Conservation (phyloP, 345 rosid genomes). For the Syzygium aqueum region DNA sequence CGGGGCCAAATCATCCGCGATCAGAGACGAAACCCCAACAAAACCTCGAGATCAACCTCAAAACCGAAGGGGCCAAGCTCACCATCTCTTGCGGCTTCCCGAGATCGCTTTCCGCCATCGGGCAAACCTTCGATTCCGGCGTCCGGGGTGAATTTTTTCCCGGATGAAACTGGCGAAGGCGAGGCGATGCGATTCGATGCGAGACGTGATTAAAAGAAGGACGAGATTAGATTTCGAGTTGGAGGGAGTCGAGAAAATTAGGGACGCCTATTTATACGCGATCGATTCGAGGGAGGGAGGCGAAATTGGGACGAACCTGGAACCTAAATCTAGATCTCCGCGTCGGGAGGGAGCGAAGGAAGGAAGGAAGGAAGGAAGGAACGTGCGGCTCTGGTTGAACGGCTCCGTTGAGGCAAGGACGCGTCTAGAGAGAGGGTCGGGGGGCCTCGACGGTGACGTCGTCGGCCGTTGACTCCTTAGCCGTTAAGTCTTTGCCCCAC, state of each 20-base stretch:
- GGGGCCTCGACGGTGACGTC: not conserved
- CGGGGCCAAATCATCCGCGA: not conserved
- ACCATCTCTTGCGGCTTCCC: slow-evolving; percentile 13
- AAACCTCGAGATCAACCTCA: not conserved
- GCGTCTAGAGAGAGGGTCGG: not conserved
- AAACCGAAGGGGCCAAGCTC: not conserved
- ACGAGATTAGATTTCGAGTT: too few species aligned
- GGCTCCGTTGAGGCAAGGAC: not conserved
- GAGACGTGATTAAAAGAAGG: too few species aligned
- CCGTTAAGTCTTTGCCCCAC: not conserved
- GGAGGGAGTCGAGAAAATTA: too few species aligned
- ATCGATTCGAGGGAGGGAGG: too few species aligned
- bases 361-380: not conserved
- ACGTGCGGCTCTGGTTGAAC: not conserved
- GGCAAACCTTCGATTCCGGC: not conserved
- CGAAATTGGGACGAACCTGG: not conserved
- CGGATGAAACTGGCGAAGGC: too few species aligned
- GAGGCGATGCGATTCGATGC: too few species aligned
- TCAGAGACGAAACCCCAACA: not conserved
- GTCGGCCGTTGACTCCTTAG: not conserved
- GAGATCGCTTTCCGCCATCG: slow-evolving; percentile 16
- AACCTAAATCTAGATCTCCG: not conserved
- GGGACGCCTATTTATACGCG: too few species aligned
- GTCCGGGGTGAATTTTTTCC: too few species aligned
- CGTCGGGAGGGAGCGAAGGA: too few species aligned